Evolutionary conservation across 768 basidiomycete species (phyloP).

Genomic region (Boletus tomentosulus): DNA sequence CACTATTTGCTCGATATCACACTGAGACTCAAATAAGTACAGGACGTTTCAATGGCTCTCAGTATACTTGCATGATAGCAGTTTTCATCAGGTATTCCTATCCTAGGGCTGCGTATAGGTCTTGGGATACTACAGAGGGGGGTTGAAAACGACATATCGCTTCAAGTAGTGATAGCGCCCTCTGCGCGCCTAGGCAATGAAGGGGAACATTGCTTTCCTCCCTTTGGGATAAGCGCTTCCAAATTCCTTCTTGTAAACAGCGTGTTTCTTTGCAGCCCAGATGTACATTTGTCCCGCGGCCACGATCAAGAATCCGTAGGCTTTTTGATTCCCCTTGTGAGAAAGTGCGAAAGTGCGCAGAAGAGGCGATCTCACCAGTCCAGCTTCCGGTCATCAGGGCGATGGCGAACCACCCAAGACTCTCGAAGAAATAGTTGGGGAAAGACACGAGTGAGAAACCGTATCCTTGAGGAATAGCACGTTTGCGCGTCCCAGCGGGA

Average conservation of each 20-base stretch:
- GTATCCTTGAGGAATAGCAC: constrained; percentile 89
- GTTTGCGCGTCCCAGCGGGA: constrained; percentile 69
- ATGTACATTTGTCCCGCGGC: constrained; percentile 64
- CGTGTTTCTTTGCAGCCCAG: constrained; percentile 93
- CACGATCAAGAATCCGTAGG: constrained; percentile 61
- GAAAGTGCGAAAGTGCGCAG: not conserved
- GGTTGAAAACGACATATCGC: not conserved
- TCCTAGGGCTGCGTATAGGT: no score
- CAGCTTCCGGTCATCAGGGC: constrained; percentile 74
- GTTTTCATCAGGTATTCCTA: no score
- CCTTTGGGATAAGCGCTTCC: constrained; percentile 74
- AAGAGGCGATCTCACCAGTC: constrained; percentile 48
- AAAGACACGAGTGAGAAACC: constrained; percentile 84
- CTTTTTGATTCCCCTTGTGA: constrained; percentile 31
- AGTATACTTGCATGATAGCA: no score
- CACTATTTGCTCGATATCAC: not conserved
- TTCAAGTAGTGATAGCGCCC: not conserved
- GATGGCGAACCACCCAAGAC: constrained; percentile 67
- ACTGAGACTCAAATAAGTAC: no score
- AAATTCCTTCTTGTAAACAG: constrained; percentile 88
- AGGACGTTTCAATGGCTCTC: no score
- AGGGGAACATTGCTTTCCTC: constrained; percentile 79
- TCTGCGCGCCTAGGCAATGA: constrained; percentile 28
- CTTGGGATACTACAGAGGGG: no score
- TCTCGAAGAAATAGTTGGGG: constrained; percentile 96